phyloP scores from a whole-genome alignment of 176 grass and related monocot genomes.

The Aegilops bicornis region DNA sequence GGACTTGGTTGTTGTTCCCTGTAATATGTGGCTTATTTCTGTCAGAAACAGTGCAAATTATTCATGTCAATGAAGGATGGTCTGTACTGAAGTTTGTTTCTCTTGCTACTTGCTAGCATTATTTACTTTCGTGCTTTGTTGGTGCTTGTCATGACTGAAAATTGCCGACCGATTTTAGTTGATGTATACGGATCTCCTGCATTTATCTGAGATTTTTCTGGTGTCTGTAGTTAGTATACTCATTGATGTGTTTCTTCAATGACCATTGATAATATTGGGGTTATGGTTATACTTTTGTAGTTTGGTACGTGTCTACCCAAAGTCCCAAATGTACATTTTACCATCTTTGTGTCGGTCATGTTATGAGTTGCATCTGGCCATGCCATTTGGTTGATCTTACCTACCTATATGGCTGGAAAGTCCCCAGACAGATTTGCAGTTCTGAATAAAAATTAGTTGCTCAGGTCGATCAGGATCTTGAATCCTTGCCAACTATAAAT shows the following conservation, averaged over 20 bases:
- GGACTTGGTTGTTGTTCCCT: slow-evolving; percentile 6
- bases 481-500: background rate
- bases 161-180: background rate
- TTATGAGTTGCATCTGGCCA: background rate
- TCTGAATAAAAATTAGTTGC: background rate
- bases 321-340: background rate
- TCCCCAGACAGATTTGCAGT: background rate
- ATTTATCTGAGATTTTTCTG: slow-evolving; percentile 8
- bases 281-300: background rate
- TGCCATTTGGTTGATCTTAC: background rate
- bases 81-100: slow-evolving; percentile 20
- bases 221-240: background rate
- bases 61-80: slow-evolving; percentile 25
- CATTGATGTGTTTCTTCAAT: background rate
- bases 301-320: background rate
- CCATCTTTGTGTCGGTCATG: background rate
- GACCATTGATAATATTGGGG: background rate
- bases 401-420: background rate
- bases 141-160: background rate
- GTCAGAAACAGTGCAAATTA: slow-evolving; percentile 13
- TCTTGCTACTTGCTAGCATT: background rate
- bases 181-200: slow-evolving; percentile 1
- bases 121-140: background rate
- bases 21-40: slow-evolving; percentile 33
- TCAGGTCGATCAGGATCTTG: background rate